Conservation (phyloP, 768 basidiomycete genomes). For the Suillus weaverae region DNA sequence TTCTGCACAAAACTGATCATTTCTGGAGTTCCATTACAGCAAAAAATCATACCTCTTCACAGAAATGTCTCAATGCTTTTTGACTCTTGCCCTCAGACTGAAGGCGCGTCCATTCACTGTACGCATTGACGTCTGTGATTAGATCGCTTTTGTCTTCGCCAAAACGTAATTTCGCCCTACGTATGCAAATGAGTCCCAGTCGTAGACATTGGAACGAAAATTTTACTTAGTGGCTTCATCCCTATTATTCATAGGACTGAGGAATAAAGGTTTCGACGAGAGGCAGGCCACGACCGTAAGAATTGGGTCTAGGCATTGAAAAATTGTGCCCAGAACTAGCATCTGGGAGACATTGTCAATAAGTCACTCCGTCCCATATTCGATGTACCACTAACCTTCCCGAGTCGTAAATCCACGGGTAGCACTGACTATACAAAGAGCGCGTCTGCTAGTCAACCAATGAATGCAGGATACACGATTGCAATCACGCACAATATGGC, state of each 20-base stretch:
- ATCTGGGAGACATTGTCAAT: conserved; percentile 50
- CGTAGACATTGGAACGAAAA: neutral
- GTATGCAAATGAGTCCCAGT: neutral
- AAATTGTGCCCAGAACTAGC: conserved; percentile 82
- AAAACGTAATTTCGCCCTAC: conserved; percentile 74
- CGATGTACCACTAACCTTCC: conserved; percentile 53
- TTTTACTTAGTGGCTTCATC: conserved; percentile 74
- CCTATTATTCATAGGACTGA: conserved; percentile 77
- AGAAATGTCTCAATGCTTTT: conserved; percentile 54
- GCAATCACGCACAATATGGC: conserved; percentile 58
- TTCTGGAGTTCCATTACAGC: conserved; percentile 8
- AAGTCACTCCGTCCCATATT: neutral
- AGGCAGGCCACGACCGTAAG: conserved; percentile 80
- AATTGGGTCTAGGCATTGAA: conserved; percentile 79
- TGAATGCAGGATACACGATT: neutral
- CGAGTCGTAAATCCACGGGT: conserved; percentile 86
- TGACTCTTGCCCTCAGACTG: conserved; percentile 51
- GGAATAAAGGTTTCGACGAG: conserved; percentile 86
- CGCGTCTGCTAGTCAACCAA: conserved; percentile 7
- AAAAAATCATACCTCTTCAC: conserved; percentile 55
- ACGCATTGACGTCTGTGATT: conserved; percentile 78
- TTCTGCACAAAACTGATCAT: conserved; percentile 47
- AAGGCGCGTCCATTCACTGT: conserved; percentile 58
- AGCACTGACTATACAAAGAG: conserved; percentile 60
- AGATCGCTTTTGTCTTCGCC: conserved; percentile 76